Evolutionary conservation across 805 yeast genomes (phyloP).

Genomic region (Candida endomychidarum): DNA sequence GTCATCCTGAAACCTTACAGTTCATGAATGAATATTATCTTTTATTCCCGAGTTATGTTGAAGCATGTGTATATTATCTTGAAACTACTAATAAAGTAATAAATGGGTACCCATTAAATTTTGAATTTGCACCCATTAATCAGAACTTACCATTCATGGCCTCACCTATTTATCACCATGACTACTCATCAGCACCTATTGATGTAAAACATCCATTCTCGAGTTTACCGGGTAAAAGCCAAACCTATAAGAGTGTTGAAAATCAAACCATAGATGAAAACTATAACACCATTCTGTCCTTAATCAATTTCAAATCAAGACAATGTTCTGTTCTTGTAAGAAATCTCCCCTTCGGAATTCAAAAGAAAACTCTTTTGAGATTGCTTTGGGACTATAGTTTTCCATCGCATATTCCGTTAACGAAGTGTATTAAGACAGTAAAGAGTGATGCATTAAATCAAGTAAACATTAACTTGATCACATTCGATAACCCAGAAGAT

Average conservation of each 20-base stretch:
- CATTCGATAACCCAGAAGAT: conserved; percentile 45
- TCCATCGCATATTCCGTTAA: conserved; percentile 20
- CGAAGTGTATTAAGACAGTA: conserved; percentile 19
- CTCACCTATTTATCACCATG: conserved; percentile 24
- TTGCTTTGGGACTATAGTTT: conserved; percentile 53
- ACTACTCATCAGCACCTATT: background rate
- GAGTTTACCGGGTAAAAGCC: background rate
- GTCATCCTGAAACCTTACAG: conserved; percentile 46
- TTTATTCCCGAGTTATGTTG: conserved; percentile 45
- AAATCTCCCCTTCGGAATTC: conserved; percentile 48
- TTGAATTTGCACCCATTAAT: conserved; percentile 39
- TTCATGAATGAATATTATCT: conserved; percentile 54
- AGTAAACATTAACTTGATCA: conserved; percentile 30
- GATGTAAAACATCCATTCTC: conserved; percentile 6
- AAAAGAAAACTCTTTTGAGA: conserved; percentile 33
- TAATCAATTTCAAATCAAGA: conserved; percentile 21
- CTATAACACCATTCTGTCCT: conserved; percentile 15
- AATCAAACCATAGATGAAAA: conserved; percentile 8
- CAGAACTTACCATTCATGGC: conserved; percentile 25
- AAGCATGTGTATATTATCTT: conserved; percentile 51
- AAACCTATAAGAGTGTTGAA: background rate
- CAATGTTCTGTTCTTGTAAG: conserved; percentile 37
- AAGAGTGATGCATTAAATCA: conserved; percentile 28
- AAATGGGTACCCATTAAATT: conserved; percentile 49
- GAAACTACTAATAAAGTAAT: conserved; percentile 51